phyloP scores from a whole-genome alignment of 1,284 basidiomycete genomes.

The Sporisorium graminicola region DNA sequence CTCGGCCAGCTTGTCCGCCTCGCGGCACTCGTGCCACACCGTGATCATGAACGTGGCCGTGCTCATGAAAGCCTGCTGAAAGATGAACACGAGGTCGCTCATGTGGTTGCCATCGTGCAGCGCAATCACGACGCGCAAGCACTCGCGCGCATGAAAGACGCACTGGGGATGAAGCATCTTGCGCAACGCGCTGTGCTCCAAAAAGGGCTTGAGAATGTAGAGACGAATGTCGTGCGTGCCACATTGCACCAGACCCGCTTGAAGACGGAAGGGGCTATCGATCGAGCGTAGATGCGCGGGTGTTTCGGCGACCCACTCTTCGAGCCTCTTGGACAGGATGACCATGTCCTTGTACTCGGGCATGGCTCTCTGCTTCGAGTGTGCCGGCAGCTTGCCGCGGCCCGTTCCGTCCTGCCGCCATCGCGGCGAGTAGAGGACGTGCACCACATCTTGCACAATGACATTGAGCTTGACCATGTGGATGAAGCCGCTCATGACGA shows the following conservation, averaged over 20 bases:
- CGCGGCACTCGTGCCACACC: slow-evolving; percentile 60
- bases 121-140: slow-evolving; percentile 53
- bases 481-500: slow-evolving; percentile 55
- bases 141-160: slow-evolving; percentile 55
- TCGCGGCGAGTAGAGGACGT: slow-evolving; percentile 50
- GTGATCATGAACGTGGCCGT: slow-evolving; percentile 65
- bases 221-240: slow-evolving; percentile 58
- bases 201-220: slow-evolving; percentile 64
- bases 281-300: slow-evolving; percentile 49
- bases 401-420: slow-evolving; percentile 34
- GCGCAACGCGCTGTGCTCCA: slow-evolving; percentile 50
- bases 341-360: slow-evolving; percentile 62
- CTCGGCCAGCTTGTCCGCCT: slow-evolving; percentile 39
- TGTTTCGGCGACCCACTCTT: slow-evolving; percentile 57
- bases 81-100: slow-evolving; percentile 56
- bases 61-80: slow-evolving; percentile 61
- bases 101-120: slow-evolving; percentile 51
- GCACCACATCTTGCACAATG: slow-evolving; percentile 56
- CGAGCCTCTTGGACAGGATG: slow-evolving; percentile 50
- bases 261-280: slow-evolving; percentile 50
- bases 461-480: slow-evolving; percentile 63
- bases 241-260: slow-evolving; percentile 54
- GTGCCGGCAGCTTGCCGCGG: slow-evolving; percentile 20
- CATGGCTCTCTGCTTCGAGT: slow-evolving; percentile 24
- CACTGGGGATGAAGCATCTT: slow-evolving; percentile 63